These are phyloP conservation scores for Kwoniella mangroviensis DNA, from an alignment of 768 basidiomycete species.

Conservation along the genomic window DNA sequence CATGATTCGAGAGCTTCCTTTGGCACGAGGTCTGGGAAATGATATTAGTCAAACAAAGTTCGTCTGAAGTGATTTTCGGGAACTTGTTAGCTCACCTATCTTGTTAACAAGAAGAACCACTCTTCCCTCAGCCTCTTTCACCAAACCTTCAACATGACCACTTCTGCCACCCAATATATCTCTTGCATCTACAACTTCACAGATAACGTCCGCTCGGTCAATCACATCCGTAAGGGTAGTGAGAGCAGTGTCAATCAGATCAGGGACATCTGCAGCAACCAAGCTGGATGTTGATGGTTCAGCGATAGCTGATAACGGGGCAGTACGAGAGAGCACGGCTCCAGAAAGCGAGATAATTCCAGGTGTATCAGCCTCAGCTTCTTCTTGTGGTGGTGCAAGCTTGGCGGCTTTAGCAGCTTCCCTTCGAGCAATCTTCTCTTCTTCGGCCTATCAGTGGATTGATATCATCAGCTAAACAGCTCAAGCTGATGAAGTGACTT, in stretches of 20 bases:
- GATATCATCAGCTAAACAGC: neutral
- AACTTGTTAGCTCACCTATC: constrained; percentile 67
- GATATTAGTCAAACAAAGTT: neutral
- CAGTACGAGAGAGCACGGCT: constrained; percentile 36
- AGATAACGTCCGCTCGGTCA: constrained; percentile 74
- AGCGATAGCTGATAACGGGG: constrained; percentile 26
- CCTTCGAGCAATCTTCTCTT: constrained; percentile 67
- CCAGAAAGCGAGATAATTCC: constrained; percentile 47
- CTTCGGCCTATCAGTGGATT: constrained; percentile 65
- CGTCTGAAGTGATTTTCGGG: neutral
- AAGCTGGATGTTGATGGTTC: constrained; percentile 29
- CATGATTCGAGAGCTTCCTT: constrained; percentile 75
- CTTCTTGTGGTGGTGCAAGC: constrained; percentile 57
- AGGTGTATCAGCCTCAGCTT: constrained; percentile 53
- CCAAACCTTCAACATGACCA: constrained; percentile 66
- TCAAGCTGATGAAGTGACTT: neutral
- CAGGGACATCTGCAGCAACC: constrained; percentile 62
- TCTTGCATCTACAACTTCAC: constrained; percentile 81
- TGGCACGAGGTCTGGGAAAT: constrained; percentile 71
- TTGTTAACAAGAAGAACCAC: constrained; percentile 80
- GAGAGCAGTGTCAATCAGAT: constrained; percentile 68
- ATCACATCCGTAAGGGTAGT: constrained; percentile 71
- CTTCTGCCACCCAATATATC: constrained; percentile 78
- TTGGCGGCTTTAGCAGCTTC: constrained; percentile 66
- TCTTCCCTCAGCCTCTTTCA: constrained; percentile 60